Percentiles rank a stretch among this genome's conserved stretches.
Evolutionary conservation across 495 filamentous ascomycete genomes (phyloP).

Genomic region (Stereocaulon alpinum): DNA sequence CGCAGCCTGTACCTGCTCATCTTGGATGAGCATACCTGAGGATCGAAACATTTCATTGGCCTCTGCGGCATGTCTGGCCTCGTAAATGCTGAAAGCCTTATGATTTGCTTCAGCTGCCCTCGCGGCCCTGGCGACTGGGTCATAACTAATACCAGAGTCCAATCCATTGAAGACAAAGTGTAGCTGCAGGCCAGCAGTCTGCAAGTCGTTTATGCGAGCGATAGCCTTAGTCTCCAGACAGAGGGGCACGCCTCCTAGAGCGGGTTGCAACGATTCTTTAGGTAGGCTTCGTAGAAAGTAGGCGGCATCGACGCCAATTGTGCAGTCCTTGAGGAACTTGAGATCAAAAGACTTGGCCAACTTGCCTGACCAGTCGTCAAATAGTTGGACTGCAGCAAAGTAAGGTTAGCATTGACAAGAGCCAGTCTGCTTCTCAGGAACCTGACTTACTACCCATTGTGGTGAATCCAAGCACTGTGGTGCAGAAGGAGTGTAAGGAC

Average conservation of each 20-base stretch:
- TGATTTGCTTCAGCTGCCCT: slow-evolving; percentile 26
- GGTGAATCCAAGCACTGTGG: too few relatives aligned
- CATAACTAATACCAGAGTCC: slow-evolving; percentile 58
- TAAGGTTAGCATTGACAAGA: slow-evolving; percentile 7
- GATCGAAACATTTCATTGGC: slow-evolving; percentile 75
- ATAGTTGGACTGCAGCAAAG: slow-evolving; percentile 40
- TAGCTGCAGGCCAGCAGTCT: slow-evolving; percentile 51
- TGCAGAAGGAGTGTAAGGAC: not conserved
- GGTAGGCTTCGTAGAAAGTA: slow-evolving; percentile 75
- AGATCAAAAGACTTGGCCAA: slow-evolving; percentile 45
- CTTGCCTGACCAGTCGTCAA: slow-evolving; percentile 47
- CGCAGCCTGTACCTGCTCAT: slow-evolving; percentile 11
- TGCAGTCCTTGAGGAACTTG: slow-evolving; percentile 55
- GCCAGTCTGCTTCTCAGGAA: not conserved
- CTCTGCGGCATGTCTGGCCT: slow-evolving; percentile 61
- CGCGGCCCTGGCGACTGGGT: slow-evolving; percentile 16
- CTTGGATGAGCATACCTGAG: slow-evolving; percentile 49
- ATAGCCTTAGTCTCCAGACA: slow-evolving; percentile 60
- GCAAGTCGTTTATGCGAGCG: slow-evolving; percentile 59
- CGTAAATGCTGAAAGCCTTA: slow-evolving; percentile 81
- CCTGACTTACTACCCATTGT: slow-evolving; percentile 17
- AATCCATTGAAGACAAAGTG: slow-evolving; percentile 88
- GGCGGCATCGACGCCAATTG: slow-evolving; percentile 79
- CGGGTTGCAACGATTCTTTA: slow-evolving; percentile 77
- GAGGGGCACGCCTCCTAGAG: slow-evolving; percentile 82